Base-by-base conservation (phyloP, 2,329 filamentous ascomycete genomes). In the Curvularia spicifera region DNA sequence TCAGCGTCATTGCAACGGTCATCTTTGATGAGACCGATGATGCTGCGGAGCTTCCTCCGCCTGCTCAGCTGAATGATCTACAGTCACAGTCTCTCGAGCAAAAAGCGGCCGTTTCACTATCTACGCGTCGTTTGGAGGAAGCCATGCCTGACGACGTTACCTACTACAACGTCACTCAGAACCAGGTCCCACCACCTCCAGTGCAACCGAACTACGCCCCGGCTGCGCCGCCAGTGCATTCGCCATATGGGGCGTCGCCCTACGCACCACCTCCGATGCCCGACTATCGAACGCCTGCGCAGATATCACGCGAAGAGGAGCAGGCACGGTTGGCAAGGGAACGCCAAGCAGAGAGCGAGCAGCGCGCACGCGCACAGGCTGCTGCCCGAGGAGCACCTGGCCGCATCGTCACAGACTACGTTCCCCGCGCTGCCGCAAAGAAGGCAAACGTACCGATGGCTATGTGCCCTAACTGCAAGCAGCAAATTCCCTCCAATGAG, bases 11-110 rank as follows among this genome's bases (percentile, higher is more conserved):
- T 44, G 95, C 97, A 78, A 97, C 93, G 0, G 93, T 99, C 53
- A 83, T 92, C 15, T 99, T 99, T 77, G 93, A 87, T 57, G 93
- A 97, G 67, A 85, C 87, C 39, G 95, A 99, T 75, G 93, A 97
- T 66, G 86, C 91, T 63, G 87, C 88, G 37, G 89, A 95, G 63
- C 87, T 99, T 10, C 93, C 94, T 31, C 90, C 93, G 1, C 95
- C 95, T 1, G 95, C 92, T 4, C 93, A 90, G 5, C 87, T 97
- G 42, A 91, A 91, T 63, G 95, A 99, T 70, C 83, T 99, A 18
- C 93, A 98, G 76, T 96, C 93, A 61, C 92, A 93, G 29, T 97
- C 93, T 8, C 84, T 99, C 18, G 95, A 99, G 73, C 93, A 98
- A 78, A 95, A 96, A 78, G 96, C 94, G 56, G 91, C 90, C 77